Conservation (phyloP, 164 flowering plant species). For the Chimonanthus salicifolius region DNA sequence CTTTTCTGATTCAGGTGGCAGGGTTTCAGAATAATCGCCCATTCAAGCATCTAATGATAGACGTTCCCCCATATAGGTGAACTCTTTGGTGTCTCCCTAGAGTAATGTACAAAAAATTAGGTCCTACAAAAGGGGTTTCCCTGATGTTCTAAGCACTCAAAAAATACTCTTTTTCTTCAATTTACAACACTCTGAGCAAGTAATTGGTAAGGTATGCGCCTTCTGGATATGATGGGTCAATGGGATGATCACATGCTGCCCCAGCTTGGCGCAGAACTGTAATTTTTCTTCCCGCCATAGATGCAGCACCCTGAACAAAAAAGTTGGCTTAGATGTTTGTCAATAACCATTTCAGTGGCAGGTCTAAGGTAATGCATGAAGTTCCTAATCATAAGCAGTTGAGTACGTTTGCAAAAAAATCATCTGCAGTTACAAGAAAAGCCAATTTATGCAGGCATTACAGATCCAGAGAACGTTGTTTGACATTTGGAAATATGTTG, state of each 20-base stretch:
- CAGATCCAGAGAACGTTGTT: no score
- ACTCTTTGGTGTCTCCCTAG: neutral
- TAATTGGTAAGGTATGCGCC: slow-evolving; percentile 81
- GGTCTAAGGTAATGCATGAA: neutral
- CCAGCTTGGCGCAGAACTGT: slow-evolving; percentile 76
- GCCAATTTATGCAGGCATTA: no score
- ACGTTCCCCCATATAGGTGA: neutral
- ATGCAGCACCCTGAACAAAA: slow-evolving; percentile 67
- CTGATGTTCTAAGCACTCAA: neutral
- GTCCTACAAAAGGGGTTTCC: no score
- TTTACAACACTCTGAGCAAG: slow-evolving; percentile 55
- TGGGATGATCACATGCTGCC: slow-evolving; percentile 91
- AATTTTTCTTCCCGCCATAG: slow-evolving; percentile 59
- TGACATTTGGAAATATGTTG: no score
- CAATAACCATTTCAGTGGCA: neutral
- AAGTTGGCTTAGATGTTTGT: neutral
- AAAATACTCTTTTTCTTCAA: neutral
- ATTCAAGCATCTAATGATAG: no score
- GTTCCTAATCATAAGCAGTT: no score
- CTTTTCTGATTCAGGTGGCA: no score
- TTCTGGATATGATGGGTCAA: slow-evolving; percentile 89
- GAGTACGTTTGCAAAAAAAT: no score
- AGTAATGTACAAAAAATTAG: neutral
- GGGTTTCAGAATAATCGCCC: no score
- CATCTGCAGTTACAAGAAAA: no score